These are phyloP conservation scores for Hevea brasiliensis DNA, from an alignment of 345 rosid species.

Conservation along the genomic window DNA sequence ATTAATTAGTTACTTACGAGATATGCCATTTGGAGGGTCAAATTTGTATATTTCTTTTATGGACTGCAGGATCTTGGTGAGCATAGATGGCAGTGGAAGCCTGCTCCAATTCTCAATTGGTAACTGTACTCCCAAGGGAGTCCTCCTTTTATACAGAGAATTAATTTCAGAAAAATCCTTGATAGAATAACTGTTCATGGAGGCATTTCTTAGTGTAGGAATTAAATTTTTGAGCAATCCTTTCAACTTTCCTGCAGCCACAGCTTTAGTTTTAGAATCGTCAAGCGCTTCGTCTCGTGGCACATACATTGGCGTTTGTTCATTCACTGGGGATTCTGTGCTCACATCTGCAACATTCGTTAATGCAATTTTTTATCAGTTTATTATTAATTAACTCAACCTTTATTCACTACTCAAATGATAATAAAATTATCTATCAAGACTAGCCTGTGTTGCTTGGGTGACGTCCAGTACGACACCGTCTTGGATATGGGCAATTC, in stretches of 20 bases:
- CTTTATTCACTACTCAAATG: no score
- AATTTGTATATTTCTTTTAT: constrained; percentile 74
- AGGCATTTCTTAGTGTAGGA: constrained; percentile 62
- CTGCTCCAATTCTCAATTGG: constrained; percentile 66
- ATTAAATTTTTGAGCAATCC: constrained; percentile 72
- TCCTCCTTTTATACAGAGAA: constrained; percentile 75
- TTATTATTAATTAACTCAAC: no score
- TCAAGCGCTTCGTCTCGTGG: constrained; percentile 93
- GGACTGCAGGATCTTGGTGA: constrained; percentile 52
- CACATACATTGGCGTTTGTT: constrained; percentile 77
- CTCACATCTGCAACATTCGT: constrained; percentile 45
- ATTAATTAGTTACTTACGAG: constrained; percentile 55
- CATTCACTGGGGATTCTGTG: constrained; percentile 83
- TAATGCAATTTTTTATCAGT: no score
- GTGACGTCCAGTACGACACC: constrained; percentile 93
- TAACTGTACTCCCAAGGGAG: constrained; percentile 62
- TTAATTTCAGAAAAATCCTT: constrained; percentile 69
- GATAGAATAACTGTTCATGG: constrained; percentile 56
- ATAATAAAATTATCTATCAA: no score
- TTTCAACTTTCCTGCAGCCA: constrained; percentile 69
- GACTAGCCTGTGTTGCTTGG: constrained; percentile 54
- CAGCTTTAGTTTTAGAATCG: constrained; percentile 57
- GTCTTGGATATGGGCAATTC: constrained; percentile 70
- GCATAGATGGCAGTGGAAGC: constrained; percentile 64
- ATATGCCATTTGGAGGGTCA: constrained; percentile 60